Conservation (phyloP, 2,329 filamentous ascomycete species). For the Alternaria infectoria region DNA sequence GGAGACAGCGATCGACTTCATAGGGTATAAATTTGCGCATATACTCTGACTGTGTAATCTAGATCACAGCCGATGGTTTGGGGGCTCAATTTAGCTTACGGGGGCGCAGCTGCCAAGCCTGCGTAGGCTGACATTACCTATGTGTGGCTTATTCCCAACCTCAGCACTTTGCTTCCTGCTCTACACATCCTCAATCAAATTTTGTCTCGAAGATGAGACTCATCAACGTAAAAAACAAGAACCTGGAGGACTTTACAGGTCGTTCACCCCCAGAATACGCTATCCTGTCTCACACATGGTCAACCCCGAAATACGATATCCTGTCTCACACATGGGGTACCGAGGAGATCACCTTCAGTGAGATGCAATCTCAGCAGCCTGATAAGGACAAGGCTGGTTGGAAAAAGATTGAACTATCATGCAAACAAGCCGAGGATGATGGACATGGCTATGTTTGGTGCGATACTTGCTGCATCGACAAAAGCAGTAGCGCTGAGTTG, state of each 20-base stretch:
- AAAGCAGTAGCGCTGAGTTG: background rate
- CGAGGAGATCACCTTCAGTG: background rate
- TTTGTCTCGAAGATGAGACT: background rate
- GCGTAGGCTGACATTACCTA: background rate
- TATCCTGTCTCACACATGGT: background rate
- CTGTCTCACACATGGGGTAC: background rate
- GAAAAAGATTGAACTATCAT: background rate
- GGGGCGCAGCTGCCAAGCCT: background rate
- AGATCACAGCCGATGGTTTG: background rate
- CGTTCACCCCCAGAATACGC: background rate
- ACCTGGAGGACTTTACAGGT: background rate
- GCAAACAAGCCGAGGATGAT: background rate
- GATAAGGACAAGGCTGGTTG: fast-evolving
- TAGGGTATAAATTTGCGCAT: background rate
- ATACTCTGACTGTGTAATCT: background rate
- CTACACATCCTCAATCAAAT: background rate
- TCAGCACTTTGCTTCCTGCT: background rate
- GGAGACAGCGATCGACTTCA: background rate
- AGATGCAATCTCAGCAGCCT: background rate
- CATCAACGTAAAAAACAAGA: background rate
- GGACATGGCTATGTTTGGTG: background rate
- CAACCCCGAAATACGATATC: background rate
- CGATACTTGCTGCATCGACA: background rate
- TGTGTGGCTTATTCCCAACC: background rate
- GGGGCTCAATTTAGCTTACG: background rate